Evolutionary conservation across 2,329 filamentous ascomycete species (phyloP).

Genomic region (Colletotrichum sp.): DNA sequence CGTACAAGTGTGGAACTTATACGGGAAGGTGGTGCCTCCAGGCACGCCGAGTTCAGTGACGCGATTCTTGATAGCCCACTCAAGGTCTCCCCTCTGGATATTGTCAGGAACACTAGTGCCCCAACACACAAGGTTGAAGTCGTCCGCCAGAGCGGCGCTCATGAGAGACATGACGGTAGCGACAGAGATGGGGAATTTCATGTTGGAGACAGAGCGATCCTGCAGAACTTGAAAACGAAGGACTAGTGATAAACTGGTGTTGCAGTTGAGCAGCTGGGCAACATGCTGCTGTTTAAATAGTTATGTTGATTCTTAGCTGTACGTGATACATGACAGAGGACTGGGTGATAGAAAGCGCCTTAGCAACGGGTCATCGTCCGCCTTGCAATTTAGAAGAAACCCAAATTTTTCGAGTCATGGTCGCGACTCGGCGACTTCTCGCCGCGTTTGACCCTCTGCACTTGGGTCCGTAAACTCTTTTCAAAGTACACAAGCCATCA

Average conservation of each 20-base stretch:
- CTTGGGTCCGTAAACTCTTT: too few species aligned
- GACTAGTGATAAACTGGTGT: accelerated
- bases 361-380: neutral
- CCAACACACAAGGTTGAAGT: neutral
- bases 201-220: accelerated
- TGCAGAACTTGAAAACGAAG: neutral
- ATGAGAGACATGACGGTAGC: neutral
- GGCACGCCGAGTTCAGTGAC: neutral
- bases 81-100: neutral
- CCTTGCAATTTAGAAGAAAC: neutral
- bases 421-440: neutral
- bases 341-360: accelerated
- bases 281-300: accelerated
- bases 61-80: neutral
- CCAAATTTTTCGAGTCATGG: neutral
- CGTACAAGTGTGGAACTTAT: neutral
- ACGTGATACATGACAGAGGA: neutral
- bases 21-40: neutral
- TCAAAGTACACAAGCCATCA: too few species aligned
- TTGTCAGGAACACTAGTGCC: neutral
- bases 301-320: neutral
- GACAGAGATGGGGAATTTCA: neutral
- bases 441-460: neutral
- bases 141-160: neutral
- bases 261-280: accelerated